Evolutionary conservation across 2,329 filamentous ascomycete genomes (phyloP), one percentile per base, ranked within the genome.

Genomic region (Tolypocladium tundrense): DNA sequence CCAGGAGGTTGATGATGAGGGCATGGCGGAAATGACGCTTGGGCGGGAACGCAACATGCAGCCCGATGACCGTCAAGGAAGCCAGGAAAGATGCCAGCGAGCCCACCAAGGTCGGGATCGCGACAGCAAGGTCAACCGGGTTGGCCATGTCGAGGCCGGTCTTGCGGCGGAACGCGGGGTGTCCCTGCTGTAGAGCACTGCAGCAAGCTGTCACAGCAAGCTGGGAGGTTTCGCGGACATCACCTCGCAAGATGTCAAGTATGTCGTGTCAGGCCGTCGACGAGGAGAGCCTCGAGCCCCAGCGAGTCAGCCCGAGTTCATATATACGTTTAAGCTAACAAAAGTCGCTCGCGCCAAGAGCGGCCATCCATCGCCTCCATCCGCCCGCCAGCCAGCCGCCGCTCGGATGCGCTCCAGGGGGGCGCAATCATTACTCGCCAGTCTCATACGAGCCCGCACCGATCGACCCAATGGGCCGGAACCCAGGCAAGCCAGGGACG

Each of bases 11-110:
- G 21, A 62, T 39, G 43, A 62, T 59, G 31, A 62, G 56, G 11
- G 60, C 58, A 24, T 62, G 60, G 9, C 61, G 60, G 41, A 61
- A 62, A 31, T 62, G 61, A 0, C 56, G 56, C 45, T 57, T 55
- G 1, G 61, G 61, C 6, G 61, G 61, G 24, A 41, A 54, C 5
- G 42, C 35, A 4, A 59, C 16, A 21, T 61, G 61, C 42, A 61
- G 40, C 1, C 53, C 6, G 39, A 61, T 50, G 37, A 55, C 59
- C 2, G 43, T 53, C 1, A 41, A 24, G 3, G 56, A 57, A 7
- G 61, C 58, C 6, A 59, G 8, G 24, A 56, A 59, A 2, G 61
- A 62, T 5, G 60, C 35, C 8, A 60, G 13, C 14, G 61, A 60
- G 35, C 61, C 58, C 14, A 60, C 19, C 24, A 60, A 54, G 21